A percentile compares a stretch with the other conserved stretches of the same genome.
These are phyloP conservation scores for Colletotrichum tofieldiae DNA, from an alignment of 2,329 filamentous ascomycete species.

Conservation along the genomic window DNA sequence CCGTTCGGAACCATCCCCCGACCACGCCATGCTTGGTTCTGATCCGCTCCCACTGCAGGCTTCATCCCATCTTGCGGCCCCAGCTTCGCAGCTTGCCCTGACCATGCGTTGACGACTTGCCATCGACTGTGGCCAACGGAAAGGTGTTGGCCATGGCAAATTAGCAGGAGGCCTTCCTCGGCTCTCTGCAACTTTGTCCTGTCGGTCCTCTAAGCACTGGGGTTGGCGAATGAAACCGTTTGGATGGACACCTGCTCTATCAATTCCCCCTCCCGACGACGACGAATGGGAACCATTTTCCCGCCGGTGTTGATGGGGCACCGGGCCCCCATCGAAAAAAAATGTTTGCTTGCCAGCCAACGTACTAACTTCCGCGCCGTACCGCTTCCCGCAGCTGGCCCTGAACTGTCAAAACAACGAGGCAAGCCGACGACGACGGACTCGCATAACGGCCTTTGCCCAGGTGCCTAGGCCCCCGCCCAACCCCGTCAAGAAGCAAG, in stretches of 20 bases:
- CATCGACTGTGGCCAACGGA: conserved; percentile 10
- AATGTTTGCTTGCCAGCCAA: conserved; percentile 40
- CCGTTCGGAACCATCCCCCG: conserved; percentile 40
- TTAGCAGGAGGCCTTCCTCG: background rate
- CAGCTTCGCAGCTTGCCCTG: conserved; percentile 11
- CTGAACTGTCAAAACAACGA: conserved; percentile 28
- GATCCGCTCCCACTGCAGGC: conserved; percentile 33
- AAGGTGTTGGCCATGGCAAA: background rate
- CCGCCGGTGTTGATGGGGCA: conserved; percentile 26
- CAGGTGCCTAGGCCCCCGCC: conserved; percentile 19
- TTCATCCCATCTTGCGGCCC: conserved; percentile 42
- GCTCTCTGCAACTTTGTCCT: conserved; percentile 1
- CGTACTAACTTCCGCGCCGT: conserved; percentile 43
- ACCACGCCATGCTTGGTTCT: conserved; percentile 33
- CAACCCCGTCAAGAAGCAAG: conserved; percentile 32
- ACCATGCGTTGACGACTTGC: conserved; percentile 13
- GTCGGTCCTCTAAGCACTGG: background rate
- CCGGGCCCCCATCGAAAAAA: conserved; percentile 25
- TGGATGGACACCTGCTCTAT: conserved; percentile 14
- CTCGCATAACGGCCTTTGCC: conserved; percentile 11
- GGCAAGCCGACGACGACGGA: conserved; percentile 19
- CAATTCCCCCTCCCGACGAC: background rate
- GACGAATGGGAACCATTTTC: conserved; percentile 19
- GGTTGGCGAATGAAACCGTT: conserved; percentile 10
- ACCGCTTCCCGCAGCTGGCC: conserved; percentile 40